Evolutionary conservation across 1,139 yeast genomes (phyloP), one percentile per base, ranked within the genome.

Genomic region (Candida sojae): DNA sequence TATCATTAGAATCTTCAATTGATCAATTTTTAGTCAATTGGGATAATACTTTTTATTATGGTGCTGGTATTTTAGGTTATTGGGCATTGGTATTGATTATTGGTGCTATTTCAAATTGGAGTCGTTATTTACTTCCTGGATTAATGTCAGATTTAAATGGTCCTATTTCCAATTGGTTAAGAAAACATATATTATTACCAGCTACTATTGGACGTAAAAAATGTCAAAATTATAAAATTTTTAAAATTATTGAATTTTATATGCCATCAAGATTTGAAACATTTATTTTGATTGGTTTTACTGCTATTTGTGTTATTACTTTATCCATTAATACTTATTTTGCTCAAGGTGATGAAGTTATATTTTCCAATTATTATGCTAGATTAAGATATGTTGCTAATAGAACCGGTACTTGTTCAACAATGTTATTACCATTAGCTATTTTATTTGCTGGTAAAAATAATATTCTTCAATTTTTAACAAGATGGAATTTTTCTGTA

Each of bases 201-300:
- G 77, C 84, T 1, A 57, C 72, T 10, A 62, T 67, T 44, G 61
- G 64, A 2, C 58, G 34, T 8, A 43, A 42, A 13, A 54, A 51
- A 35, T 41, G 44, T 23, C 49, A 50, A 35, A 48, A 67, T 40
- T 53, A 59, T 36, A 60, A 60, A 35, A 53, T 55, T 26, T 58
- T 62, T 36, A 57, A 65, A 4, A 46, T 62, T 26, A 56, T 64
- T 33, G 61, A 70, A 61, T 47, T 57, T 60, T 31, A 70, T 34
- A 53, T 82, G 26, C 92, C 92, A 0, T 79, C 88, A 2, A 71
- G 90, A 46, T 65, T 78, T 53, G 90, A 83, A 61, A 56, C 80
- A 0, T 48, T 77, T 5, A 64, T 78, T 40, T 66, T 82, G 12
- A 53, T 66, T 13, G 64, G 78, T 10, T 82, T 79, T 61, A 57